These are phyloP conservation scores for Taphrina betulina DNA, from an alignment of 1,139 yeast species.

Conservation along the genomic window DNA sequence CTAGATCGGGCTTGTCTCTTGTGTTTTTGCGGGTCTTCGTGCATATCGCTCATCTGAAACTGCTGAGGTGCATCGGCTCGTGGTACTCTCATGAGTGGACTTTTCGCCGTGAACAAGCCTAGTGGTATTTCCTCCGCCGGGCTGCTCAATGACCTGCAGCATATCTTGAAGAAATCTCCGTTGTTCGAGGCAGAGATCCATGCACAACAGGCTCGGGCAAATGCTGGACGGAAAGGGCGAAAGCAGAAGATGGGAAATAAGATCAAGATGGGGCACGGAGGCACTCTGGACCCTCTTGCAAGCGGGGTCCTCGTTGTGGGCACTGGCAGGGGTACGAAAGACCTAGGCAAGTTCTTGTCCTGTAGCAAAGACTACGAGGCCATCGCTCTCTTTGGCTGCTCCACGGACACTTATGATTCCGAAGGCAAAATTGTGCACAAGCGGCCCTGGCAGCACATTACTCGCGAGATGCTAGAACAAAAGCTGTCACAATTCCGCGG, in stretches of 20 bases:
- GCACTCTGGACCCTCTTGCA: constrained; percentile 93
- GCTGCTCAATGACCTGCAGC: constrained; percentile 21
- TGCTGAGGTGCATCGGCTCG: no score
- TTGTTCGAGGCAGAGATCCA: constrained; percentile 18
- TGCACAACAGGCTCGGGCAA: constrained; percentile 24
- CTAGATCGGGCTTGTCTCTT: no score
- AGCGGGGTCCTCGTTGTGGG: constrained; percentile 91
- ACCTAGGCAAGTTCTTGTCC: constrained; percentile 67
- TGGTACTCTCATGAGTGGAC: constrained; percentile 29
- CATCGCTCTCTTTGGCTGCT: constrained; percentile 78
- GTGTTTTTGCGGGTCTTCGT: no score
- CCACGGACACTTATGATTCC: constrained; percentile 91
- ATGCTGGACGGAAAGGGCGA: constrained; percentile 28
- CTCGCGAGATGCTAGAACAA: constrained; percentile 53
- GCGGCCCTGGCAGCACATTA: constrained; percentile 59
- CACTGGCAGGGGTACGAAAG: constrained; percentile 84
- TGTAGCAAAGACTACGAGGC: constrained; percentile 71
- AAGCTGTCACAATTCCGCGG: constrained; percentile 66
- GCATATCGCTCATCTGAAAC: no score
- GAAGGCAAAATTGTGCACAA: constrained; percentile 76
- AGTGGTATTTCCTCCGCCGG: constrained; percentile 29
- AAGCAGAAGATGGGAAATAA: constrained; percentile 9
- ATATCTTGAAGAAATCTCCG: constrained; percentile 19
- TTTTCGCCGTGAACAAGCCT: constrained; percentile 30
- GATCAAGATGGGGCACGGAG: constrained; percentile 92